Evolutionary conservation across 2,329 filamentous ascomycete genomes (phyloP), one percentile per base, ranked within the genome.

Genomic region (Stagonosporopsis vannaccii): DNA sequence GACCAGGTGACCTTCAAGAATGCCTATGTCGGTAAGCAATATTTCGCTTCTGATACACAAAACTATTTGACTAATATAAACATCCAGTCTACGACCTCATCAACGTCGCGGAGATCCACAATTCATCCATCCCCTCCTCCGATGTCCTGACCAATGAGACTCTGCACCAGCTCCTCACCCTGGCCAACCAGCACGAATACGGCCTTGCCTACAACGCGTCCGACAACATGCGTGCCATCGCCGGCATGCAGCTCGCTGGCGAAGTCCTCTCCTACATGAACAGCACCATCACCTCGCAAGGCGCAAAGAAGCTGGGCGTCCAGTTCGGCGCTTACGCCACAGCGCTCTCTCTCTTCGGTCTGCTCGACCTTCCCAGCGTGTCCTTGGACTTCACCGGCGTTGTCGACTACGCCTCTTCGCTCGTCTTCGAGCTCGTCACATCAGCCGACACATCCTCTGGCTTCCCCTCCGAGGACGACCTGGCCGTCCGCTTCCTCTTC

Each of bases 111-210:
- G 73, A 72, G 22, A 87, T 88, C 70, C 85, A 88, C 77, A 88
- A 88, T 75, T 62, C 77, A n/a, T 81, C 78, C 59, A 89, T 91
- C 67, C 81, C 84, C 36, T 69, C 70, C 23, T 82, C 83, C 3
- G 71, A 78, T 22, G 72, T 85, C 47, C 80, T 90, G 41, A 82
- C 93, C 58, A 88, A 86, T 42, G 66, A 79, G 33, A 83, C 84
- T 23, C 80, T 91, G 51, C 72, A 79, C 65, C 85, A 90, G 71
- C 84, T 95, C 53, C 83, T 84, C 65, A 83, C 84, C n/a, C 85
- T 95, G 28, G 92, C 93, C 65, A 87, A 93, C 72, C 79, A 81
- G 56, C 90, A 95, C 75, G 90, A 97, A 75, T 96, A 85, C 81
- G 89, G 88, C 69, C 86, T 95, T 13, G 91, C 91, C 49, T 96